Evolutionary conservation across 2,329 filamentous ascomycete species (phyloP).

Genomic region (Botryosphaeria dothidea): DNA sequence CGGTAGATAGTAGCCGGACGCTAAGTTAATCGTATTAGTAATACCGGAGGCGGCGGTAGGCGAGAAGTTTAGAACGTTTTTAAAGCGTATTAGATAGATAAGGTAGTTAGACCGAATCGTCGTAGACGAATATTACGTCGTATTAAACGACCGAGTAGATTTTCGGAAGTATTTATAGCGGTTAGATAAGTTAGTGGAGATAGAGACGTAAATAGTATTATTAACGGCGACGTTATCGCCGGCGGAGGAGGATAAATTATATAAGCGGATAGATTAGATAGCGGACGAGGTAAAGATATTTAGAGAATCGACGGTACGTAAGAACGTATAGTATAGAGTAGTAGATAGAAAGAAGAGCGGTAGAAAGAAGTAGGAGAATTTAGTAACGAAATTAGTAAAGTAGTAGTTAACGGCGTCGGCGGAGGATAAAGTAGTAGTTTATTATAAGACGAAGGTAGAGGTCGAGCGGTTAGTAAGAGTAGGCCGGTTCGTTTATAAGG

Average conservation of each 20-base stretch:
- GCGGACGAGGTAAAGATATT: background rate
- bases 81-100: conserved; percentile 9
- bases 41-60: conserved; percentile 22
- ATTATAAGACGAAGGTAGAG: background rate
- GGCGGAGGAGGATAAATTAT: conserved; percentile 3
- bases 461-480: background rate
- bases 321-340: background rate
- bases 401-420: background rate
- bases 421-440: background rate
- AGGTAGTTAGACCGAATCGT: conserved; percentile 20
- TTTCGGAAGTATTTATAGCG: conserved; percentile 2
- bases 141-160: conserved; percentile 5
- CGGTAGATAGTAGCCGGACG: conserved; percentile 13
- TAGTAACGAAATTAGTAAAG: background rate
- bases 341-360: background rate
- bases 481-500: background rate
- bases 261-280: background rate
- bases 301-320: background rate
- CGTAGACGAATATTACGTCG: conserved; percentile 18
- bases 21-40: conserved; percentile 21
- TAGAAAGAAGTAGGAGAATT: background rate
- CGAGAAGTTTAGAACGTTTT: conserved; percentile 20
- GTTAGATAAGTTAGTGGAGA: conserved; percentile 13
- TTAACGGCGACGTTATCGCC: conserved; percentile 20
- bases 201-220: conserved; percentile 14